phyloP scores from a whole-genome alignment of 2,329 filamentous ascomycete species.

The Aspergillus ochraceus region DNA sequence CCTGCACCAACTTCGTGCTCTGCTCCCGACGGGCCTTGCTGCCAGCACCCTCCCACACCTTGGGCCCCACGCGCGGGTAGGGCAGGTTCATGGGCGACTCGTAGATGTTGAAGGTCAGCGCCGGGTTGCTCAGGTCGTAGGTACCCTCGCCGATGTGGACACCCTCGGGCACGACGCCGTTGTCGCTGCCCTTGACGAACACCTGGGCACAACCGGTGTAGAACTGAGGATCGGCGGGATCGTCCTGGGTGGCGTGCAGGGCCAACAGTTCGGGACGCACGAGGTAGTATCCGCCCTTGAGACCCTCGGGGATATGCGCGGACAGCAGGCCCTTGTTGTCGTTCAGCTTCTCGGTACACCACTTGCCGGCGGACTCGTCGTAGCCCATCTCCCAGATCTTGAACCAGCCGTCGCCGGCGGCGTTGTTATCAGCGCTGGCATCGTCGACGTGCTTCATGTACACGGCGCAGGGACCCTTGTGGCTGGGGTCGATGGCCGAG shows the following conservation, averaged over 20 bases:
- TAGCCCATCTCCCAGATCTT: conserved; percentile 74
- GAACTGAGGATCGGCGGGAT: conserved; percentile 65
- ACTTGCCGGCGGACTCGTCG: conserved; percentile 54
- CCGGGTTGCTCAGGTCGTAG: conserved; percentile 54
- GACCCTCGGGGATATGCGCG: conserved; percentile 59
- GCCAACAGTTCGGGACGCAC: conserved; percentile 69
- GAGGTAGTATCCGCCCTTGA: conserved; percentile 69
- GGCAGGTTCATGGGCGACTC: conserved; percentile 50
- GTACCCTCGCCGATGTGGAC: conserved; percentile 66
- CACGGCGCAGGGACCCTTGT: conserved; percentile 69
- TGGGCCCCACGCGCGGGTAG: conserved; percentile 61
- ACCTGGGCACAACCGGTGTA: conserved; percentile 73
- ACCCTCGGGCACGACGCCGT: conserved; percentile 51
- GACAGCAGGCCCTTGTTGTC: conserved; percentile 64
- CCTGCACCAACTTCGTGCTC: conserved; percentile 31
- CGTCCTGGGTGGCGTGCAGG: conserved; percentile 59
- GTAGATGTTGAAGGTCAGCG: conserved; percentile 67
- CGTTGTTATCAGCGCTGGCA: conserved; percentile 51
- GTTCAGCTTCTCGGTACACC: conserved; percentile 71
- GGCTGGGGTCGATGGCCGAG: conserved; percentile 56
- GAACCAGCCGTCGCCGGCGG: conserved; percentile 70
- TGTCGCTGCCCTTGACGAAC: conserved; percentile 56
- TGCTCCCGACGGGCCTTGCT: conserved; percentile 5
- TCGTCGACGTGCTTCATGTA: conserved; percentile 70
- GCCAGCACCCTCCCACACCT: conserved; percentile 44